Percentiles rank a stretch among this genome's conserved stretches.
Evolutionary conservation across 345 rosid genomes (phyloP).

Genomic region (Euclidium syriacum): DNA sequence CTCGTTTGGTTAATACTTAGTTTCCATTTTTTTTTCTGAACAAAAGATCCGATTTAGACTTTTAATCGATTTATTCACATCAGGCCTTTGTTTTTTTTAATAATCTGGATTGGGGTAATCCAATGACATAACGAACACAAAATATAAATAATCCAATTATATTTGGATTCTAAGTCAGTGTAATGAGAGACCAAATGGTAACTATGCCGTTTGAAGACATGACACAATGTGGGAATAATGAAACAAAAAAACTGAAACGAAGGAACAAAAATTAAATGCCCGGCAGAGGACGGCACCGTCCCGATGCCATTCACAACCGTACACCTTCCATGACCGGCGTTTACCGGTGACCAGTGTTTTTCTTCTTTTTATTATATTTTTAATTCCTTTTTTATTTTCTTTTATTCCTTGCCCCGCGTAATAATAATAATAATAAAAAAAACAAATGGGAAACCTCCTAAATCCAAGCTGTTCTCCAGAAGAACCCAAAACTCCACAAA

Average conservation of each 20-base stretch:
- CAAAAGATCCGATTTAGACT: no score
- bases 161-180: neutral
- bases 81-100: no score
- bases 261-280: slow-evolving; percentile 43
- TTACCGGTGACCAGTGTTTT: slow-evolving; percentile 46
- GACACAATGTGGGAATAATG: slow-evolving; percentile 15
- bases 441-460: slow-evolving; percentile 50
- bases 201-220: slow-evolving; percentile 19
- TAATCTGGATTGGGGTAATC: no score
- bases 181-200: neutral
- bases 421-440: neutral
- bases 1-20: no score
- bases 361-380: neutral
- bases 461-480: slow-evolving; percentile 65
- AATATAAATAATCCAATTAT: neutral
- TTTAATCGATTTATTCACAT: no score
- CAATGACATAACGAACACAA: no score
- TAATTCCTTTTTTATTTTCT: neutral
- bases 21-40: no score
- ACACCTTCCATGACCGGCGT: slow-evolving; percentile 42
- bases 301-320: slow-evolving; percentile 26
- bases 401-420: slow-evolving; percentile 28
- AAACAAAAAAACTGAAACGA: neutral
- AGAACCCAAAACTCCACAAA: slow-evolving; percentile 29
- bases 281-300: slow-evolving; percentile 42